Base-by-base conservation (phyloP, 805 yeast species). In the Lipomyces oligophaga region DNA sequence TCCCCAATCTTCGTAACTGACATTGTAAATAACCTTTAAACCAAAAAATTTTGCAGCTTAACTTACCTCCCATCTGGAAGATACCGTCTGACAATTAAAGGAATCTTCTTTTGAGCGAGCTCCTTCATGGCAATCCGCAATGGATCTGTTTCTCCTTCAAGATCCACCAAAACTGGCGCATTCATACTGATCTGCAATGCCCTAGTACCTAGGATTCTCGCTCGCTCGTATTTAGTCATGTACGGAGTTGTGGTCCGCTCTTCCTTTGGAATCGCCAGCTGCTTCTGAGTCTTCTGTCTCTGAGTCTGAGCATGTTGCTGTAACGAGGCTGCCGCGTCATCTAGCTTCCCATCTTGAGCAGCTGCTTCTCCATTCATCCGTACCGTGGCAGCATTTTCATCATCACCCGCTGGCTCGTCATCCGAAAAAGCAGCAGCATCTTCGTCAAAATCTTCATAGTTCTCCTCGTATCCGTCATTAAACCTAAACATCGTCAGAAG, bases 141-240 rank as follows among this genome's bases (percentile, higher is more conserved):
- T 11, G 99, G 98, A 66, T 93, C 99, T 2, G 98, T 94, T 67
- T 94, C 99, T 63, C 98, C 98, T 70, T 93, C 99, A 48, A 93
- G 79, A 63, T 94, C 98, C 34, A 93, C 98, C 63, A 93, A 77
- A 2, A 93, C 97, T 1, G 98, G 98, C 1, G 99, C 98, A 64
- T 93, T 93, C 85, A 93, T 85, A 22, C 97, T 87, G 60, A 93
- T 90, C 68, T 93, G 99, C 56, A 93, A 72, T 1, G 99, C 98
- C 61, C 99, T 78, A 8, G 99, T 93, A 22, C 99, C 99, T 61
- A 93, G 76, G 52, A 93, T 87, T 71, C 99, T 80, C 5, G 99
- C 99, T 60, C 97, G 79, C 73, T 93, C 99, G 67, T 93, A 93
- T 65, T 94, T 93, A 47, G 99, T 93, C 97, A 93, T 89, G 66